These are phyloP conservation scores for Alternaria sp. DNA, from an alignment of 2,329 filamentous ascomycete species.

Conservation along the genomic window DNA sequence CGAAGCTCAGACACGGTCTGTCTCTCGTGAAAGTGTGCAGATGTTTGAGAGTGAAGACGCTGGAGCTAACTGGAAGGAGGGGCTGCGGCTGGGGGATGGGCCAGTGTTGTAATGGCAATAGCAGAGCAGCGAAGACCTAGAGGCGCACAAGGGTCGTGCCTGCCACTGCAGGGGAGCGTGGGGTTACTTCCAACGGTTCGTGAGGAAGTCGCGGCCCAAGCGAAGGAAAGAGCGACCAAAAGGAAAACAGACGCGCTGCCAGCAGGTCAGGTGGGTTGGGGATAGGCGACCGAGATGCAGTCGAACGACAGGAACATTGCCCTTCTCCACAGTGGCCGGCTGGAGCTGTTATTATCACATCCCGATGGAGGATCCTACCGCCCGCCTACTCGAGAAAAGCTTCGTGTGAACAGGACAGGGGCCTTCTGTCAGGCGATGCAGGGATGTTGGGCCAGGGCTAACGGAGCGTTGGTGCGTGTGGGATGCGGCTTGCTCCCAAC, in stretches of 20 bases:
- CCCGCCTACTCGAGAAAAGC: slow-evolving; percentile 18
- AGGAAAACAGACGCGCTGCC: slow-evolving; percentile 12
- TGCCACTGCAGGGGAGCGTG: slow-evolving; percentile 31
- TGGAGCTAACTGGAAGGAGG: slow-evolving; percentile 14
- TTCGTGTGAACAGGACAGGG: slow-evolving; percentile 20
- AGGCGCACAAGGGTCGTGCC: slow-evolving; percentile 41
- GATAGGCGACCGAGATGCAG: not conserved
- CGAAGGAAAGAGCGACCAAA: slow-evolving; percentile 30
- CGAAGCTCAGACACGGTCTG: slow-evolving; percentile 33
- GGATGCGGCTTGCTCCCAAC: slow-evolving; percentile 20
- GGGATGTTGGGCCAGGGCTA: slow-evolving; percentile 28
- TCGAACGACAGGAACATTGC: not conserved
- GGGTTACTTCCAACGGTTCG: slow-evolving; percentile 37
- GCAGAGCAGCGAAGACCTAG: slow-evolving; percentile 22
- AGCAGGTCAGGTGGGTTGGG: not conserved
- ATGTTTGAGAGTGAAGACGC: slow-evolving; percentile 8
- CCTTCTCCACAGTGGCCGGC: slow-evolving; percentile 1
- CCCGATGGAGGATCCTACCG: slow-evolving; percentile 17
- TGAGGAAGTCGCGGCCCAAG: slow-evolving; percentile 29
- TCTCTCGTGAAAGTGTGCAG: slow-evolving; percentile 28
- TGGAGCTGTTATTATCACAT: slow-evolving; percentile 20
- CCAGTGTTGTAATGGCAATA: slow-evolving; percentile 21
- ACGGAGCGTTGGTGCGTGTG: slow-evolving; percentile 29
- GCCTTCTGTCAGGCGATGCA: slow-evolving; percentile 25
- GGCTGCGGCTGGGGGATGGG: slow-evolving; percentile 12